Conservation (phyloP, 2,329 filamentous ascomycete species). For the Aspergillus nomiae region DNA sequence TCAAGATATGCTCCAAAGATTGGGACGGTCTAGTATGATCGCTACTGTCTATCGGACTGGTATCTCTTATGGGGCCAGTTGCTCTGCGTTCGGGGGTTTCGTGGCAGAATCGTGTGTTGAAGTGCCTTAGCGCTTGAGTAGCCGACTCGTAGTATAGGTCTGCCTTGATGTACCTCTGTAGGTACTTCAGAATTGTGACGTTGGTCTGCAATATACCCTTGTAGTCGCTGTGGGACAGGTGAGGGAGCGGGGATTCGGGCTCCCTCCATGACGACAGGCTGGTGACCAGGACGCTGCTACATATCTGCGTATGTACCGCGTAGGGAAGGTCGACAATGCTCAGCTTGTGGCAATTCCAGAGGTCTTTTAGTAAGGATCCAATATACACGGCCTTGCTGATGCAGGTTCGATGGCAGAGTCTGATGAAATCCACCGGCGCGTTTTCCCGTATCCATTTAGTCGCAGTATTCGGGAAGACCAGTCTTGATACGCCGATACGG, state of each 20-base stretch:
- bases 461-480: not conserved
- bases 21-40: not conserved
- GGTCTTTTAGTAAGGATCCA: not conserved
- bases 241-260: not conserved
- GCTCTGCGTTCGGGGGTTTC: not conserved
- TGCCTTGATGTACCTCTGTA: not conserved
- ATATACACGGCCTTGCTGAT: constrained; percentile 4
- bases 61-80: not conserved
- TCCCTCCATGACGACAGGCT: not conserved
- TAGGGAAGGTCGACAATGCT: not conserved
- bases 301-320: not conserved
- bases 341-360: not conserved
- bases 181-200: not conserved
- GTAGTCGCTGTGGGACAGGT: not conserved
- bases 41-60: not conserved
- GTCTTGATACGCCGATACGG: not conserved
- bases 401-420: constrained; percentile 1
- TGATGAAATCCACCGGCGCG: not conserved
- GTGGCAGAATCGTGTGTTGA: not conserved
- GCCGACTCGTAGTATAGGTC: not conserved
- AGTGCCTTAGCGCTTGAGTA: not conserved
- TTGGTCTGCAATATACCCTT: not conserved
- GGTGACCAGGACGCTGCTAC: not conserved
- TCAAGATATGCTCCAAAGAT: not conserved
- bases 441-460: not conserved